These are phyloP conservation scores for Phyllosticta ampelicida DNA, from an alignment of 2,329 filamentous ascomycete species.

Conservation along the genomic window DNA sequence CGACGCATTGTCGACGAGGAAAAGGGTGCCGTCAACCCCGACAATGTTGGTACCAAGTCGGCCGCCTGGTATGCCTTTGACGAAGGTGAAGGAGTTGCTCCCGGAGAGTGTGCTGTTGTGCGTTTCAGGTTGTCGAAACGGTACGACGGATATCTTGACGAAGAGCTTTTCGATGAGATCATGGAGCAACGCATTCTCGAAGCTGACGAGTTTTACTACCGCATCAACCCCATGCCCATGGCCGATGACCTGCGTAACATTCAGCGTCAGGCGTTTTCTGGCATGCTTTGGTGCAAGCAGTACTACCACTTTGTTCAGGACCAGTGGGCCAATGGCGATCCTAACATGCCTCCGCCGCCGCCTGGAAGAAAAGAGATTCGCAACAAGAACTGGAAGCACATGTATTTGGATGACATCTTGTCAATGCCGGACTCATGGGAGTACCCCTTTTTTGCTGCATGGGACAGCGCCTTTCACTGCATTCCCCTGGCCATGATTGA, in stretches of 20 bases:
- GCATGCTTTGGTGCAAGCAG: slow-evolving; percentile 99
- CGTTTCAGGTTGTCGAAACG: slow-evolving; percentile 78
- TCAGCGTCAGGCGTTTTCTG: slow-evolving; percentile 84
- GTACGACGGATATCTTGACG: slow-evolving; percentile 69
- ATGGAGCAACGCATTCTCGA: slow-evolving; percentile 80
- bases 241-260: slow-evolving; percentile 88
- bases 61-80: slow-evolving; percentile 90
- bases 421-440: slow-evolving; percentile 99
- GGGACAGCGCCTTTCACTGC: slow-evolving; percentile 95
- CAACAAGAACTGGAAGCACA: slow-evolving; percentile 86
- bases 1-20: slow-evolving; percentile 73
- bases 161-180: slow-evolving; percentile 84
- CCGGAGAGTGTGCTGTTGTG: slow-evolving; percentile 89
- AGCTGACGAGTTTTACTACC: slow-evolving; percentile 91
- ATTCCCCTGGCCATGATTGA: slow-evolving; percentile 96
- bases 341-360: slow-evolving; percentile 76
- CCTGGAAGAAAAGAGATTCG: slow-evolving; percentile 67
- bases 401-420: slow-evolving; percentile 87
- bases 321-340: slow-evolving; percentile 93
- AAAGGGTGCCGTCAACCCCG: slow-evolving; percentile 71
- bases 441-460: slow-evolving; percentile 94
- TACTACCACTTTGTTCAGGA: slow-evolving; percentile 97
- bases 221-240: slow-evolving; percentile 88
- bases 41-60: slow-evolving; percentile 71
- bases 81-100: slow-evolving; percentile 73